phyloP scores from a whole-genome alignment of 495 filamentous ascomycete species.

The Xylaria sp. region DNA sequence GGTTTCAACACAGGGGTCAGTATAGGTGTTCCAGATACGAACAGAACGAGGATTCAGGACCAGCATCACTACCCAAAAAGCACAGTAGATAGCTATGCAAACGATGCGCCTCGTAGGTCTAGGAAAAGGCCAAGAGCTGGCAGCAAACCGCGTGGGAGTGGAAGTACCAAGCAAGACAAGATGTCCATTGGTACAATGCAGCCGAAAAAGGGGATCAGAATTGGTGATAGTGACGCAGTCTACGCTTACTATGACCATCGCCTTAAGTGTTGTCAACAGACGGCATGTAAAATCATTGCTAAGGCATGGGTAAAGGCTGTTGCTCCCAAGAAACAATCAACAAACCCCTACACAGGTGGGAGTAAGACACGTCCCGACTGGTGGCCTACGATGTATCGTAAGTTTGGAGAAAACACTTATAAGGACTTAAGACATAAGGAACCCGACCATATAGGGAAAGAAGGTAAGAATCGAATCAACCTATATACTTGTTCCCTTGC shows the following conservation, averaged over 20 bases:
- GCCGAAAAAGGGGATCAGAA: conserved; percentile 51
- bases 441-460: conserved; percentile 83
- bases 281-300: conserved; percentile 72
- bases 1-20: neutral
- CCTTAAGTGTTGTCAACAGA: conserved; percentile 74
- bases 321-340: conserved; percentile 85
- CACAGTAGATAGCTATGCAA: neutral
- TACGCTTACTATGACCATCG: conserved; percentile 68
- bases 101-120: conserved; percentile 37
- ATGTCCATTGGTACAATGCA: conserved; percentile 5
- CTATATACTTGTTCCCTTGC: conserved; percentile 11
- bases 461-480: conserved; percentile 57
- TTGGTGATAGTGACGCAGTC: conserved; percentile 64
- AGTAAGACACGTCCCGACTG: conserved; percentile 73
- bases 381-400: conserved; percentile 72
- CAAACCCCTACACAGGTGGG: conserved; percentile 79
- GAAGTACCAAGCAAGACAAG: conserved; percentile 35
- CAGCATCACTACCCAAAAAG: neutral
- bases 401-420: conserved; percentile 40
- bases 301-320: conserved; percentile 85
- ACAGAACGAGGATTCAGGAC: neutral
- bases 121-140: conserved; percentile 46
- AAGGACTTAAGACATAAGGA: conserved; percentile 71
- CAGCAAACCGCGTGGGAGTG: conserved; percentile 34
- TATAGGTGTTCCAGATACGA: neutral